phyloP scores from a whole-genome alignment of 2,329 filamentous ascomycete species.

The Diaporthe velutina region DNA sequence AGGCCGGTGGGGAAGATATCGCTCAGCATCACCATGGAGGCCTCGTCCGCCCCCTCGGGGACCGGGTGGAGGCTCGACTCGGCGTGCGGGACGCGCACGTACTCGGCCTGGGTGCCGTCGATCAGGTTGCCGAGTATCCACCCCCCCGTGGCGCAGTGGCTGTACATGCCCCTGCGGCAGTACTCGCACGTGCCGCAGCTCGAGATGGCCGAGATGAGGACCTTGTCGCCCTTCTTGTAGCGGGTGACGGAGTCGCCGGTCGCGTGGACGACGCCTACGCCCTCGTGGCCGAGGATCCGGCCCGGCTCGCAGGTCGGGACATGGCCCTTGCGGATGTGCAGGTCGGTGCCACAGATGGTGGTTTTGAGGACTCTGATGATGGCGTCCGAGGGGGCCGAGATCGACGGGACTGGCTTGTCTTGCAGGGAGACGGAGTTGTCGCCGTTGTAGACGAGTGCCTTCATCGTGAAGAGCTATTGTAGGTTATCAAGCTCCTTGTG shows the following conservation, averaged over 20 bases:
- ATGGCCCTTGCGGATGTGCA: conserved; percentile 68
- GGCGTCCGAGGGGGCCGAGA: conserved; percentile 60
- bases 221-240: conserved; percentile 63
- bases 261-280: conserved; percentile 62
- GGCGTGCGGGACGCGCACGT: conserved; percentile 65
- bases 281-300: conserved; percentile 65
- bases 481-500: not conserved
- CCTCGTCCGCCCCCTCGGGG: conserved; percentile 56
- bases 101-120: conserved; percentile 70
- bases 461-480: conserved; percentile 51
- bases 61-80: conserved; percentile 61
- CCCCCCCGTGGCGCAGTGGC: conserved; percentile 65
- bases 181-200: conserved; percentile 64
- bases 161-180: conserved; percentile 64
- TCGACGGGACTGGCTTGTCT: conserved; percentile 56
- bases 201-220: conserved; percentile 65
- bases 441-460: conserved; percentile 59
- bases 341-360: conserved; percentile 67
- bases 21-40: conserved; percentile 62
- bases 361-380: conserved; percentile 61
- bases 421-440: conserved; percentile 51
- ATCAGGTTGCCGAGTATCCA: conserved; percentile 67
- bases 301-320: conserved; percentile 61
- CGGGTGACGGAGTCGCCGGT: conserved; percentile 59
- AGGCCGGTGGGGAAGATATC: conserved; percentile 70